phyloP scores from a whole-genome alignment of 352 stramenopile species.

The Globisporangium lucens region DNA sequence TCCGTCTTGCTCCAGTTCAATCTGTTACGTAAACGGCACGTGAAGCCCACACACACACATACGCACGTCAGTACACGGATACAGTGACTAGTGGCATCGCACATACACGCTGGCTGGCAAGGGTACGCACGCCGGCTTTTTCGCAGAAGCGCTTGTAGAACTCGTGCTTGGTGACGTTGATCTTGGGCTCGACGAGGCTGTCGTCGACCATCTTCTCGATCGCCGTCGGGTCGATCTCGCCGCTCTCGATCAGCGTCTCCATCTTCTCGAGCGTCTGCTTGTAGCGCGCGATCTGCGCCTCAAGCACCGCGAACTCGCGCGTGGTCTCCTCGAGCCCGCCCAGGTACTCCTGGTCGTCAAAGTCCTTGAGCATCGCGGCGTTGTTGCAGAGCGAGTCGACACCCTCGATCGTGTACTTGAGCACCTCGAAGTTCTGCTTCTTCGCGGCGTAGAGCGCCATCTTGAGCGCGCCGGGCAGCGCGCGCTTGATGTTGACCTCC shows the following conservation, averaged over 20 bases:
- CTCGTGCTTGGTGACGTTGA: slow-evolving; percentile 63
- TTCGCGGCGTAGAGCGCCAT: slow-evolving; percentile 73
- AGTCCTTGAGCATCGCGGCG: slow-evolving; percentile 61
- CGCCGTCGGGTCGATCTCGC: slow-evolving; percentile 38
- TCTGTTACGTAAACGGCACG: slow-evolving; percentile 28
- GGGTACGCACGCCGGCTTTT: slow-evolving; percentile 49
- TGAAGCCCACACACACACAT: background rate
- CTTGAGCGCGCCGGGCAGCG: slow-evolving; percentile 66
- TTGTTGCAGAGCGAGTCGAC: slow-evolving; percentile 65
- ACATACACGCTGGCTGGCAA: background rate
- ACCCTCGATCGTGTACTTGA: slow-evolving; percentile 73
- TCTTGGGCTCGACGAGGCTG: slow-evolving; percentile 41
- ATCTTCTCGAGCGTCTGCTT: slow-evolving; percentile 71
- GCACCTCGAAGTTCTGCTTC: slow-evolving; percentile 70
- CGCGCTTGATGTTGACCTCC: slow-evolving; percentile 52
- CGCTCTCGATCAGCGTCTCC: slow-evolving; percentile 44
- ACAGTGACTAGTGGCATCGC: background rate
- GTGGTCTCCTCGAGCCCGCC: slow-evolving; percentile 57
- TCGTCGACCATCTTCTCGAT: slow-evolving; percentile 68
- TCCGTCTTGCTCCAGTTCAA: slow-evolving; percentile 62
- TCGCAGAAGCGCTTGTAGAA: slow-evolving; percentile 83
- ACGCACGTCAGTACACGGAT: background rate
- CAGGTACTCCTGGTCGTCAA: slow-evolving; percentile 52
- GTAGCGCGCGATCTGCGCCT: slow-evolving; percentile 62
- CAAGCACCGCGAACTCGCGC: slow-evolving; percentile 64